Base-by-base conservation (phyloP, 148 eudicot species). In the Talinum fruticosum region DNA sequence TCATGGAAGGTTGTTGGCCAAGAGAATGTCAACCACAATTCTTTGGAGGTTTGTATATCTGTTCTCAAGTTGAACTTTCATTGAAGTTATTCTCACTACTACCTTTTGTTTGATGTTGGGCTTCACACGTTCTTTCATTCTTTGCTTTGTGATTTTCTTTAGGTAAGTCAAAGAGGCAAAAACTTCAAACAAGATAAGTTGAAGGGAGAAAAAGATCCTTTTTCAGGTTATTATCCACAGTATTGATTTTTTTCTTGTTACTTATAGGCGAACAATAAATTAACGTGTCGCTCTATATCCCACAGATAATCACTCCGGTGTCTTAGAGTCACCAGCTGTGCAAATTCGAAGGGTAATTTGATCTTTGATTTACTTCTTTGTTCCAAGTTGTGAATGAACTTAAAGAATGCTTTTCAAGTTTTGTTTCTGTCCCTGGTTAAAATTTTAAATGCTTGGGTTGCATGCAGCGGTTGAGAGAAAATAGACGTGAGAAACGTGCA, bases 401-500 rank as follows among this genome's bases (percentile, higher is more conserved):
- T 23, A 49, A 64, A 36, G 7, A 47, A 15, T 78, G 29, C 44
- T 44, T 57, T 80, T 19, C 23, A 72, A 49, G 45, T 16, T 69
- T 18, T 73, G 30, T 18, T 71, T 44, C 15, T 62, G 66, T 33
- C 77, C 76, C 51, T 79, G 15, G 35, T 4, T 67, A 78, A 35
- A 73, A 33, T 6, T 67, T 69, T 26, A 45, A 45, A 51, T 47
- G 18, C 71, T 57, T 72, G 68, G 23, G 51, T 69, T 78, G 65
- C 78, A 32, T 86, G 90, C 88, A 96, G 99, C 87, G 85, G 76
- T 66, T 96, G 82, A 90, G 93, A 83, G 97, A 88, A 67, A 88
- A 79, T 73, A 88, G 87, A 83, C 97, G 91, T 51, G 97, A 89
- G 81, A 91, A 86, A 76, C 97, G 93, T 78, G 93, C 91, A 14